These are phyloP conservation scores for Hymenoscyphus occultus DNA, from an alignment of 2,329 filamentous ascomycete genomes.

Conservation along the genomic window DNA sequence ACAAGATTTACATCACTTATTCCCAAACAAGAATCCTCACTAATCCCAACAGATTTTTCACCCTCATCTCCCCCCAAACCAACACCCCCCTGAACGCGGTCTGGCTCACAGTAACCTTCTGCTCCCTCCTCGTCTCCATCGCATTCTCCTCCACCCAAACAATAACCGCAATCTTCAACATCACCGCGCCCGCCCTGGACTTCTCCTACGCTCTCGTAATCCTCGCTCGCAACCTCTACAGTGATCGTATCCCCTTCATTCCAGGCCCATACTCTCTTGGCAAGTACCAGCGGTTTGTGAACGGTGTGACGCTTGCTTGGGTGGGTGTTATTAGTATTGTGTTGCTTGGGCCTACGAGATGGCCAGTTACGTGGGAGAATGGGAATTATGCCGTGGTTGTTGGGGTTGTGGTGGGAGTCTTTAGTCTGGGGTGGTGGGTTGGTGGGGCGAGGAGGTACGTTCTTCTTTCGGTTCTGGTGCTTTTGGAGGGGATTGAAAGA, in stretches of 20 bases:
- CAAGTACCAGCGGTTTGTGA: constrained; percentile 52
- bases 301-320: constrained; percentile 56
- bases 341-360: constrained; percentile 51
- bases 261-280: constrained; percentile 56
- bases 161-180: constrained; percentile 51
- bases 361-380: constrained; percentile 47
- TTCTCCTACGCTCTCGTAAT: constrained; percentile 59
- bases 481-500: background rate
- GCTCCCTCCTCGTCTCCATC: constrained; percentile 49
- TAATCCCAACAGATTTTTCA: constrained; percentile 43
- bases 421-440: constrained; percentile 50
- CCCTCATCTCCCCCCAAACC: constrained; percentile 50
- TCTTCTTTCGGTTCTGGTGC: background rate
- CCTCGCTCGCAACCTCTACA: constrained; percentile 41
- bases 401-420: constrained; percentile 45
- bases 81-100: constrained; percentile 61
- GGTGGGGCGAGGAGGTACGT: constrained; percentile 29
- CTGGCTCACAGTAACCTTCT: constrained; percentile 61
- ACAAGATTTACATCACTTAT: background rate
- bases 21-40: background rate
- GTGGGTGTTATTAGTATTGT: constrained; percentile 60
- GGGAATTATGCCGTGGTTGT: constrained; percentile 51
- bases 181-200: constrained; percentile 51
- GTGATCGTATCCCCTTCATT: constrained; percentile 25
- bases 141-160: constrained; percentile 49